Evolutionary conservation across 768 basidiomycete species (phyloP).

Genomic region (Hericium rajendrae): DNA sequence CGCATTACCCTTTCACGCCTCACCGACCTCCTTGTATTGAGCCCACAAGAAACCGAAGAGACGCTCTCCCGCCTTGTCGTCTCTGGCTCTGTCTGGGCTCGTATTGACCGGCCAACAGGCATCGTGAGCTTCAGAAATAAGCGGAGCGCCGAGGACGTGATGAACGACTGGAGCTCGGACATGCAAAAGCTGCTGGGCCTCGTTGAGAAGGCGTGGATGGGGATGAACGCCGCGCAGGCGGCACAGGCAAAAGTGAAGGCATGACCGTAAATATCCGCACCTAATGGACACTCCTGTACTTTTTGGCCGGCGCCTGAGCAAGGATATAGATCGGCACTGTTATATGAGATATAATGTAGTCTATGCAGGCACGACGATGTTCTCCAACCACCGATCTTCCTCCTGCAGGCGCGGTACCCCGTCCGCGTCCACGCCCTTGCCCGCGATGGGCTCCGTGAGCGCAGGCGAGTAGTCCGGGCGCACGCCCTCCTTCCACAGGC

Average conservation of each 20-base stretch:
- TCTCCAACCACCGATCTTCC: not conserved
- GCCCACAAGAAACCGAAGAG: conserved; percentile 74
- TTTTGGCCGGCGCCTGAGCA: not conserved
- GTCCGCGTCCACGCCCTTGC: not conserved
- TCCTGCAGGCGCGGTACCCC: not conserved
- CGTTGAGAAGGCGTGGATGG: conserved; percentile 99
- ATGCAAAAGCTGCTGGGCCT: conserved; percentile 86
- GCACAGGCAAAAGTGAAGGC: conserved; percentile 59
- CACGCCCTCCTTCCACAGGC: conserved; percentile 61
- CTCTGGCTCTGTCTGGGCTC: conserved; percentile 86
- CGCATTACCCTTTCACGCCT: conserved; percentile 80
- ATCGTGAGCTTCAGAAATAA: conserved; percentile 82
- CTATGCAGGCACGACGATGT: not conserved
- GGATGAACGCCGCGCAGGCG: conserved; percentile 83
- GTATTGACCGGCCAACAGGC: conserved; percentile 85
- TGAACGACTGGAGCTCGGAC: conserved; percentile 98
- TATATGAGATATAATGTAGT: not conserved
- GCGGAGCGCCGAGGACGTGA: conserved; percentile 79
- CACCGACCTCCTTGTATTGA: conserved; percentile 79
- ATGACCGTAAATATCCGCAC: conserved; percentile 13
- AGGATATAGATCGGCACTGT: not conserved
- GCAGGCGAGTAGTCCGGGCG: conserved; percentile 57
- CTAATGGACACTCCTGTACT: not conserved
- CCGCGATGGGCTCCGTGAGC: conserved; percentile 28
- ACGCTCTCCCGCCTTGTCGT: conserved; percentile 86